Base-by-base conservation (phyloP, 2,329 filamentous ascomycete species). In the Geosmithia flava region DNA sequence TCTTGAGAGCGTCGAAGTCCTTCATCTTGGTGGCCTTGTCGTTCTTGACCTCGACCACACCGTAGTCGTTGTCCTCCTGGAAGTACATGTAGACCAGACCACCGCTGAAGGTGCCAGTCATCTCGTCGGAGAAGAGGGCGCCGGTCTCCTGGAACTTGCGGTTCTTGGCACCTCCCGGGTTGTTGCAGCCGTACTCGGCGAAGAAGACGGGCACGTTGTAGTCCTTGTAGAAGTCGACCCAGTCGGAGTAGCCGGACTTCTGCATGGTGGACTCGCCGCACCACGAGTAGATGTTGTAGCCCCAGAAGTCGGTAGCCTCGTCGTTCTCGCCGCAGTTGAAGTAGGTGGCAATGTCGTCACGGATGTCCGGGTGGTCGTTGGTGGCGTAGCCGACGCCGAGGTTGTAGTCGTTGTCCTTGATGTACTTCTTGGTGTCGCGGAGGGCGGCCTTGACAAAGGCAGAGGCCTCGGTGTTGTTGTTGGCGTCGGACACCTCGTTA, bases 241-340 rank as follows among this genome's bases (percentile, higher is more conserved):
- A 85, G 49, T 81, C 75, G 54, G 83, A 74, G 69, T 90, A 98
- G 48, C 88, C 87, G 3, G 93, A 96, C 51, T 74, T 62, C 37
- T 73, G 61, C 71, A 85, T 93, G 59, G 73, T 80, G 61, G 87
- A 95, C 57, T 90, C 67, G 56, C 91, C 93, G 65, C 93, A 98
- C 93, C 93, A 98, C 47, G 90, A 95, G 78, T 98, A 98, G 71
- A 97, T 95, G 76, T 98, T 98, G 83, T 97, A 97, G 51, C 93
- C 93, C 87, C 90, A 98, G 75, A 94, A 97, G 69, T 98, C 93
- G 55, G 97, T 95, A 52, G 85, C 60, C 8, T 72, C 69, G 33
- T 72, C 62, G 52, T 79, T 66, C 3, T 58, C 49, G 51, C 90
- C 87, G 63, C 93, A 98, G 76, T 95, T 90, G 72, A 98, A 96